A percentile compares a stretch with the other conserved stretches of the same genome.
Conservation (phyloP, 2,329 filamentous ascomycete species). For the Botrytis aclada region DNA sequence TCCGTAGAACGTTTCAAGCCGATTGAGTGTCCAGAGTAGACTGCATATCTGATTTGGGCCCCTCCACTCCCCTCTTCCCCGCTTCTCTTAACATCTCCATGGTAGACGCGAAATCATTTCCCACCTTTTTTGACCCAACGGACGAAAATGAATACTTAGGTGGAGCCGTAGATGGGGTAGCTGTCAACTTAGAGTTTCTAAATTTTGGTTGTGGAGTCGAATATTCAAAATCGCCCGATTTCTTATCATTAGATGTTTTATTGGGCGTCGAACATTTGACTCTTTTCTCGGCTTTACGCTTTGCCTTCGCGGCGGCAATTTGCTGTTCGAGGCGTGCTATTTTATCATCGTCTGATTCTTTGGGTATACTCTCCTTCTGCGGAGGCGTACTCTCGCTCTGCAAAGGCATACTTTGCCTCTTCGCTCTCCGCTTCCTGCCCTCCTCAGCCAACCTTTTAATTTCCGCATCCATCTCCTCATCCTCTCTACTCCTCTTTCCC, state of each 20-base stretch:
- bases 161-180: constrained; percentile 32
- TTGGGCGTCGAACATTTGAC: constrained; percentile 35
- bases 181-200: neutral
- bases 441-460: constrained; percentile 52
- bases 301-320: constrained; percentile 42
- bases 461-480: constrained; percentile 48
- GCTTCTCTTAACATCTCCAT: constrained; percentile 57
- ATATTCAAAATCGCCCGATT: neutral
- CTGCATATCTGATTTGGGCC: constrained; percentile 44
- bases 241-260: neutral
- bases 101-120: constrained; percentile 42
- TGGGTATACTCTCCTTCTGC: constrained; percentile 44
- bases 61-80: constrained; percentile 51
- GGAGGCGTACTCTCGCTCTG: constrained; percentile 11
- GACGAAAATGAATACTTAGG: constrained; percentile 38
- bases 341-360: constrained; percentile 41
- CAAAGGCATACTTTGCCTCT: constrained; percentile 43
- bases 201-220: neutral
- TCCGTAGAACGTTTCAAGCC: neutral
- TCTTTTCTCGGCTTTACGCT: constrained; percentile 38
- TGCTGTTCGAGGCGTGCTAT: constrained; percentile 46
- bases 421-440: constrained; percentile 49
- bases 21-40: neutral
- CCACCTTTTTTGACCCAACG: constrained; percentile 29
- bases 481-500: constrained; percentile 58